Conservation (phyloP, 1,284 basidiomycete species). For the Pulchroboletus neoregius region DNA sequence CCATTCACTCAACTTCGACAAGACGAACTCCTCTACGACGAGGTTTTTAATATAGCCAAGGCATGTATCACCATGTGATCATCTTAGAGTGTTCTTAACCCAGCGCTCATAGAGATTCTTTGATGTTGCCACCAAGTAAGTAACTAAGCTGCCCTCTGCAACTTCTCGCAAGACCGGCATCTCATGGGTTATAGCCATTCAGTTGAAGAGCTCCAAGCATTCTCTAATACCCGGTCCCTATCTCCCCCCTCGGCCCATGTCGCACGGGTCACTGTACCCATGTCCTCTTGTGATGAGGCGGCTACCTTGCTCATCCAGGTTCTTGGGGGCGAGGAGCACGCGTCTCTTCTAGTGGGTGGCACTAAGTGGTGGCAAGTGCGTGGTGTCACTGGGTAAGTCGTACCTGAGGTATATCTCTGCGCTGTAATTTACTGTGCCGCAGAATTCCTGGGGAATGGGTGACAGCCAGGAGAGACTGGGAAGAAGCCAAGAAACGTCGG, state of each 20-base stretch:
- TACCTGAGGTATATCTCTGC: not conserved
- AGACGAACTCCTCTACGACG: conserved; percentile 80
- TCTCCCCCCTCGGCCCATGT: conserved; percentile 88
- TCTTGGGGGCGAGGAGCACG: conserved; percentile 78
- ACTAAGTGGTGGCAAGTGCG: conserved; percentile 97
- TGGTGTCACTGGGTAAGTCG: conserved; percentile 60
- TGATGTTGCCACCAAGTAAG: conserved; percentile 51
- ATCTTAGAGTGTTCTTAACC: not conserved
- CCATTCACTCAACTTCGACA: conserved; percentile 51
- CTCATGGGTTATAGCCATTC: conserved; percentile 51
- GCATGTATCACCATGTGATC: conserved; percentile 37
- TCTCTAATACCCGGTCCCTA: conserved; percentile 82
- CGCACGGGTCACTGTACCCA: conserved; percentile 70
- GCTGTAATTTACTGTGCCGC: conserved; percentile 5
- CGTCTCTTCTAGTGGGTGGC: conserved; percentile 79
- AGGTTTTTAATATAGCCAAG: conserved; percentile 78
- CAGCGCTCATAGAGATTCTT: conserved; percentile 49
- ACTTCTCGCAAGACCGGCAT: not conserved
- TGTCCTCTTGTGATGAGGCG: conserved; percentile 74
- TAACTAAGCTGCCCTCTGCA: conserved; percentile 2
- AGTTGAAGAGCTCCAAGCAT: conserved; percentile 82
- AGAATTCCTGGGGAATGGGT: conserved; percentile 93
- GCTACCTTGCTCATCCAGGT: conserved; percentile 75
- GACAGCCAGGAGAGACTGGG: conserved; percentile 69
- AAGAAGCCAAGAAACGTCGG: conserved; percentile 52